A percentile compares a stretch with the other conserved stretches of the same genome.
These are phyloP conservation scores for Globisporangium megalacanthum DNA, from an alignment of 352 stramenopile genomes.

Conservation along the genomic window DNA sequence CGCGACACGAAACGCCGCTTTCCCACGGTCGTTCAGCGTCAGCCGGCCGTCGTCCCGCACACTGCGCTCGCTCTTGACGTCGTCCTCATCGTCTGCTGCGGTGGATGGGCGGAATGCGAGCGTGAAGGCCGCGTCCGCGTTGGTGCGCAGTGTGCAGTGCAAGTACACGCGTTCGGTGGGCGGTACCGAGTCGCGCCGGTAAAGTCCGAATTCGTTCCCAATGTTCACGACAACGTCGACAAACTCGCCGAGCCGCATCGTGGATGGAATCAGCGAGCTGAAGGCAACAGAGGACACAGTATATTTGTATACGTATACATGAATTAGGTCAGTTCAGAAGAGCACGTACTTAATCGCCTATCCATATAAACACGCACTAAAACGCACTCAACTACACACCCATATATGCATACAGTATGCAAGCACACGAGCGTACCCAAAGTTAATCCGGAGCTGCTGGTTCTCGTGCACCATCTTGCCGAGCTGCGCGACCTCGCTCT, in stretches of 20 bases:
- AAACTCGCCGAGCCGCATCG: slow-evolving; percentile 40
- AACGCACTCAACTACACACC: no score
- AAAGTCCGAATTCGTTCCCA: slow-evolving; percentile 81
- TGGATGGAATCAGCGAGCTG: slow-evolving; percentile 54
- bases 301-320: no score
- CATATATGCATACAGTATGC: not conserved
- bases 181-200: slow-evolving; percentile 46
- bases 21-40: slow-evolving; percentile 55
- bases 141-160: slow-evolving; percentile 41
- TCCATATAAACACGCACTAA: no score
- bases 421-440: slow-evolving; percentile 35
- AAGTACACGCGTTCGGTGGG: slow-evolving; percentile 39
- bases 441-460: slow-evolving; percentile 77
- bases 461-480: slow-evolving; percentile 75
- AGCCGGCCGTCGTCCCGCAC: slow-evolving; percentile 25
- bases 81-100: slow-evolving; percentile 5
- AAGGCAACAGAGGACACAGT: not conserved
- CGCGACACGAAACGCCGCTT: slow-evolving; percentile 42
- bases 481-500: slow-evolving; percentile 45
- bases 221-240: slow-evolving; percentile 70
- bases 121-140: slow-evolving; percentile 18
- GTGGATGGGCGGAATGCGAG: slow-evolving; percentile 20
- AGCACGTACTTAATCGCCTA: no score
- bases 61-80: slow-evolving; percentile 5
- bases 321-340: no score